Conservation (phyloP, 192 early-diverging fungal species). For the Entomortierella parvispora region DNA sequence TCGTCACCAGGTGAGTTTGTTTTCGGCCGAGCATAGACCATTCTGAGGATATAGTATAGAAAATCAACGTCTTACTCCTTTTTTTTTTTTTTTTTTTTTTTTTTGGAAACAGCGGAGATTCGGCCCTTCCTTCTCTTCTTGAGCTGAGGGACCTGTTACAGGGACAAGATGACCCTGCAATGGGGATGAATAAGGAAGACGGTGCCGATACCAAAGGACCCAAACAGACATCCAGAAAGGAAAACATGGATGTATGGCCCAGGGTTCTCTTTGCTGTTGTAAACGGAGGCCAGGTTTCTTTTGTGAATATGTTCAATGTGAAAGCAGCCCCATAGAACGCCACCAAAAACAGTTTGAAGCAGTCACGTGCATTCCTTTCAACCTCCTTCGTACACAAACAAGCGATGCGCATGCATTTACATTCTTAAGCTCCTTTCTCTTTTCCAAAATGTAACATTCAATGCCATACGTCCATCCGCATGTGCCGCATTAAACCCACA, state of each 20-base stretch:
- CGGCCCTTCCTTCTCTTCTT: neutral
- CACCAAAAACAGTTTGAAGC: too few species aligned
- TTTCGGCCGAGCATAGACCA: neutral
- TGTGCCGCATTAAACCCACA: too few species aligned
- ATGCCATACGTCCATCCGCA: too few species aligned
- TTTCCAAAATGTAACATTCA: too few species aligned
- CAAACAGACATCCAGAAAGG: slow-evolving; percentile 13
- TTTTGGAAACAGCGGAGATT: neutral
- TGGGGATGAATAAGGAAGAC: neutral
- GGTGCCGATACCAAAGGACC: neutral
- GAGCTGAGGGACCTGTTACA: neutral
- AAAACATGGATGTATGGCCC: slow-evolving; percentile 21
- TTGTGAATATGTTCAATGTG: slow-evolving; percentile 28
- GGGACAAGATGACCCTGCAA: neutral
- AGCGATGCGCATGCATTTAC: too few species aligned
- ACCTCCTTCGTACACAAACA: too few species aligned
- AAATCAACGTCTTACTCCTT: neutral
- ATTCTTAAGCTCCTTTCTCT: too few species aligned
- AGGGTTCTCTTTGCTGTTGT: slow-evolving; percentile 41
- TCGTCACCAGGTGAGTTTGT: slow-evolving; percentile 49
- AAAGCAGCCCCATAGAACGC: slow-evolving; percentile 11
- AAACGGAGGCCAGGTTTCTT: slow-evolving; percentile 39
- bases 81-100: neutral
- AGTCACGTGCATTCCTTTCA: too few species aligned
- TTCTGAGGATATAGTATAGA: neutral